Conservation (phyloP, 768 basidiomycete genomes). For the Leccinum ochraceum region DNA sequence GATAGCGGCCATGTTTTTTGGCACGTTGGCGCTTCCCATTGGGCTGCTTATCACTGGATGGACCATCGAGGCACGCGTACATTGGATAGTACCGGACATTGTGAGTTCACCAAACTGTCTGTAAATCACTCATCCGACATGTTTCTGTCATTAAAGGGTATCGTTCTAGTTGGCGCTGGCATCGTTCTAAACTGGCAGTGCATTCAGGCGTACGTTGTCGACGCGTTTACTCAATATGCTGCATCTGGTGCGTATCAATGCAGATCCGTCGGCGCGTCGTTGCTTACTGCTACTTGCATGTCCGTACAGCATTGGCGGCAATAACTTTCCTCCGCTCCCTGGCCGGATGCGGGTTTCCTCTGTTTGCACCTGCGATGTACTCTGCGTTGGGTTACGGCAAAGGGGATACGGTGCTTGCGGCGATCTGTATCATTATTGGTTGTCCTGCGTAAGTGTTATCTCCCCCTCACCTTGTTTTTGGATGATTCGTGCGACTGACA, state of each 20-base stretch:
- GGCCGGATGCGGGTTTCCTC: constrained; percentile 73
- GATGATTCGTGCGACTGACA: constrained; percentile 5
- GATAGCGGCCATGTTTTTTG: too few relatives aligned
- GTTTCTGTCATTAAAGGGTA: constrained; percentile 44
- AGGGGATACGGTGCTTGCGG: constrained; percentile 66
- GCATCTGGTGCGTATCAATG: not conserved
- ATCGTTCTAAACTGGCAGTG: constrained; percentile 61
- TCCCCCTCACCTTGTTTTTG: constrained; percentile 31
- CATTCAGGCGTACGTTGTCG: constrained; percentile 68
- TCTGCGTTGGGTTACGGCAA: constrained; percentile 65
- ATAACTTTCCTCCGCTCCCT: constrained; percentile 62
- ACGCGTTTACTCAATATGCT: constrained; percentile 57
- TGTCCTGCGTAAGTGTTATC: constrained; percentile 45
- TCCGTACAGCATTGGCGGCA: constrained; percentile 59
- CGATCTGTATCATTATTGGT: constrained; percentile 55
- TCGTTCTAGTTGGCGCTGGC: constrained; percentile 55
- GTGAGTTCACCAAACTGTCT: constrained; percentile 35
- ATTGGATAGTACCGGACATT: constrained; percentile 73
- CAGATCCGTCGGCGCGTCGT: not conserved
- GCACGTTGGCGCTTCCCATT: too few relatives aligned
- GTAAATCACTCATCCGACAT: not conserved
- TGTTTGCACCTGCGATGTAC: constrained; percentile 75
- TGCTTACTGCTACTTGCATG: not conserved
- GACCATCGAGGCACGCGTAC: constrained; percentile 15
- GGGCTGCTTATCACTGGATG: too few relatives aligned